Evolutionary conservation across 495 filamentous ascomycete species (phyloP).

Genomic region (Delitschia confertaspora): DNA sequence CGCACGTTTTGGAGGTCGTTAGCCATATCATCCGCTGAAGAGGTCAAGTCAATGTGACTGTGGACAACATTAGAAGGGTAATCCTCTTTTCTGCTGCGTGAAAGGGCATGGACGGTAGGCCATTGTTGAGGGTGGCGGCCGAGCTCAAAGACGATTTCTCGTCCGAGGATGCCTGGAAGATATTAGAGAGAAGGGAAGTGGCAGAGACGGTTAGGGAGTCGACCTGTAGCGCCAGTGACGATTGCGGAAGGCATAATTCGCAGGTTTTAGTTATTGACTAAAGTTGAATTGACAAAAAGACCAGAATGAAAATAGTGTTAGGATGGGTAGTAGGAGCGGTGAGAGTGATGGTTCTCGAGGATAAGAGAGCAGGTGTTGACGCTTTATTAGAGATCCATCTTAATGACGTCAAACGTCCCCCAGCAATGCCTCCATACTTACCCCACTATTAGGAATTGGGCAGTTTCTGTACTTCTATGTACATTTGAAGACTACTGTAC

Average conservation of each 20-base stretch:
- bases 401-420: too few species aligned
- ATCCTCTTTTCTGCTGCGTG: constrained; percentile 26
- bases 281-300: not conserved
- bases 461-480: too few species aligned
- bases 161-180: constrained; percentile 24
- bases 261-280: not conserved
- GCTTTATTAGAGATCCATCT: too few species aligned
- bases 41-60: constrained; percentile 26
- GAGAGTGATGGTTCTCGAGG: too few species aligned
- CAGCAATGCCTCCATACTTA: too few species aligned
- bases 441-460: too few species aligned
- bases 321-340: not conserved
- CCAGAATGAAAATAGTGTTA: not conserved
- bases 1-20: constrained; percentile 18
- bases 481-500: too few species aligned
- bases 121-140: constrained; percentile 19
- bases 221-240: constrained; percentile 29
- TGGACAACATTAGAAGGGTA: constrained; percentile 25
- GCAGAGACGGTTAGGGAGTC: not conserved
- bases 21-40: constrained; percentile 25
- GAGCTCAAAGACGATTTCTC: constrained; percentile 25
- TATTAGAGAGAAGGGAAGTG: not conserved
- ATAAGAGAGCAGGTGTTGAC: too few species aligned
- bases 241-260: constrained; percentile 26
- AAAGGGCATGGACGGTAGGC: constrained; percentile 27